Base-by-base conservation (phyloP, 2,329 filamentous ascomycete genomes). In the Chalaropsis thielavioides region DNA sequence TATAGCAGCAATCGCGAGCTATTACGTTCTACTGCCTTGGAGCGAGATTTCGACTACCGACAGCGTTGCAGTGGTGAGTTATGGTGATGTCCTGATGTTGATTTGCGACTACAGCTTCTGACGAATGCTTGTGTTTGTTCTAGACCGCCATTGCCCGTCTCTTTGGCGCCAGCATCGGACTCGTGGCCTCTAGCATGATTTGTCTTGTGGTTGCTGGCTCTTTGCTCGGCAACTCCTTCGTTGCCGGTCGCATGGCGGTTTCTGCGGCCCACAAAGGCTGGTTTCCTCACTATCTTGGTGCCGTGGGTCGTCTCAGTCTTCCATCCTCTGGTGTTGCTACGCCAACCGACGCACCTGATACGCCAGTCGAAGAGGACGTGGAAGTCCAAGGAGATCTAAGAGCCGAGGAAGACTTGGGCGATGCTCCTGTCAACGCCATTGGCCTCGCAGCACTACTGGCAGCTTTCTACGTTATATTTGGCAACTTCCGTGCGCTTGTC, bases 1-100 rank as follows among this genome's bases (percentile, higher is more conserved):
- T 70, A 75, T 86, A 35, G 75, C 80, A 0, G 80, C 83, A 1
- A 87, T 86, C 68, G 75, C 83, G 0, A 79, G 82, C 1, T 86
- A 85, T 71, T 86, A 86, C 68, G 76, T 86, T 22, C 74, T 86
- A 1, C 75, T 87, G 0, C 82, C 84, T 0, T 85, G 83, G 83
- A 71, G 79, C 24, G 74, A 80, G 0, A 75, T 86, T 1, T 81
- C 82, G 0, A 80, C 77, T 0, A 85, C 80, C 0, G 81, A 86
- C 67, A 84, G 82, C 24, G 80, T 86, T 0, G 84, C 83, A 2
- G 83, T 86, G 62, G 82, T 85, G 73, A 72, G 80, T 74, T 10
- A 6, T 27, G 3, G 38, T 41, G 11, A 13, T 58, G 6, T 24
- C 51, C 27, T 31, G 51, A 19, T 7, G 27, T 24, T 3, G 46